These are phyloP conservation scores for Bombardia bombarda DNA, from an alignment of 495 filamentous ascomycete species.

Conservation along the genomic window DNA sequence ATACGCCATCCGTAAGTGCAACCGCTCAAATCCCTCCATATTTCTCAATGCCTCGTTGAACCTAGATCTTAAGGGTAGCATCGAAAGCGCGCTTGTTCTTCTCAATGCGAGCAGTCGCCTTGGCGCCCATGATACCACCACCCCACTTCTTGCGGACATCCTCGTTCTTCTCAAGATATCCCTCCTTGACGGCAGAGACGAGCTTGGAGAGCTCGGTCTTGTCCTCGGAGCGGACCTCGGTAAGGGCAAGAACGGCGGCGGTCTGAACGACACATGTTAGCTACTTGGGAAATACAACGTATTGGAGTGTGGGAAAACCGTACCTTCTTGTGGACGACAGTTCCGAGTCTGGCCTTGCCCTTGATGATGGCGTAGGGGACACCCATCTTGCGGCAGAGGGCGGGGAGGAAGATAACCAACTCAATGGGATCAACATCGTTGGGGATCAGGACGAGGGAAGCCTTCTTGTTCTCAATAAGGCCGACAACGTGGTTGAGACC, in stretches of 20 bases:
- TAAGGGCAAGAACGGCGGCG: conserved; percentile 89
- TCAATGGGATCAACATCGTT: conserved; percentile 99
- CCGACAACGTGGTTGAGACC: conserved; percentile 99
- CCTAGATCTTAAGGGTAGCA: conserved; percentile 88
- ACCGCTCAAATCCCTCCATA: conserved; percentile 17
- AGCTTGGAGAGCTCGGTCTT: conserved; percentile 96
- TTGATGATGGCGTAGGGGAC: conserved; percentile 98
- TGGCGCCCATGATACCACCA: conserved; percentile 98
- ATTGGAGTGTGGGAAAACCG: not conserved
- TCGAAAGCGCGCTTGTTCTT: conserved; percentile 97
- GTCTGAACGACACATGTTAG: conserved; percentile 51
- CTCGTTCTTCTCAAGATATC: conserved; percentile 93
- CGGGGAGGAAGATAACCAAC: conserved; percentile 97
- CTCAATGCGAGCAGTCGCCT: conserved; percentile 85
- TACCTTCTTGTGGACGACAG: conserved; percentile 99
- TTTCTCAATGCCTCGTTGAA: conserved; percentile 5
- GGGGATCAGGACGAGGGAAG: conserved; percentile 90
- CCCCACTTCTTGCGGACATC: conserved; percentile 92
- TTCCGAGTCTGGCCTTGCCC: conserved; percentile 98
- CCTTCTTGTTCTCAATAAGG: conserved; percentile 99
- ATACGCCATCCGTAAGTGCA: conserved; percentile 30
- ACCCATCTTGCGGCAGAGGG: conserved; percentile 99
- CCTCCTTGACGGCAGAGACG: conserved; percentile 93
- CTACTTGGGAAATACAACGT: not conserved
- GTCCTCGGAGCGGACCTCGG: conserved; percentile 95